Evolutionary conservation across 2,329 filamentous ascomycete species (phyloP), one percentile per base, ranked within the genome.

Genomic region (Emericellopsis atlantica): DNA sequence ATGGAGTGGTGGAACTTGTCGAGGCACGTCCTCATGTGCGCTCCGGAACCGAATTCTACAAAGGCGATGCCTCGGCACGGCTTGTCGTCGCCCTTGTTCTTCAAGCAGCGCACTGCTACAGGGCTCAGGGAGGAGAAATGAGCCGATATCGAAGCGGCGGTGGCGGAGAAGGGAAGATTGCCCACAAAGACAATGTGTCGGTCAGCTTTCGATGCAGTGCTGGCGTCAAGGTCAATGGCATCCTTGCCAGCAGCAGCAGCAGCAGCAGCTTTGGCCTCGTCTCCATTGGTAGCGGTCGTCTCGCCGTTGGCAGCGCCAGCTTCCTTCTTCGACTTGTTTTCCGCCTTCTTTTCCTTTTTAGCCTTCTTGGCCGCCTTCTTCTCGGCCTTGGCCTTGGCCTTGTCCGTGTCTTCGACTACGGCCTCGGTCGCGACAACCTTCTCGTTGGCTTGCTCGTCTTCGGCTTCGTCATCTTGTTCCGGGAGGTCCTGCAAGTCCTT

Each of bases 11-110:
- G 89, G 64, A 90, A 90, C 48, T 87, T 78, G 61, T 89, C 85
- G 45, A 96, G 70, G 55, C 87, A 94, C 26, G 86, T 92, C 69
- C 93, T 84, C 87, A 95, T 93, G 56, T 83, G 78, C 61, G 89
- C 84, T 63, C 81, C 93, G 49, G 79, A 74, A 48, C 79, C 79
- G 56, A 95, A 96, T 61, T 96, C 90, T 51, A 96, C 69, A 60
- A 95, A 94, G 6, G 85, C 87, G 52, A 84, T 82, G 31, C 87
- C 85, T 49, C 81, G 81, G 54, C 76, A 81, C 48, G 79, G 50
- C 41, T 67, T 69, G 11, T 74, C 70, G 47, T 77, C 68, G 41
- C 67, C 66, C 49, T 78, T 77, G 52, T 84, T 74, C 40, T 79
- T 84, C 37, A 85, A 76, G 45, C 86, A 79, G 18, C 90, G 85